Percentiles rank a stretch among this genome's conserved stretches.
phyloP scores from a whole-genome alignment of 129 eudicot genomes.

The Helichrysum umbraculigerum region DNA sequence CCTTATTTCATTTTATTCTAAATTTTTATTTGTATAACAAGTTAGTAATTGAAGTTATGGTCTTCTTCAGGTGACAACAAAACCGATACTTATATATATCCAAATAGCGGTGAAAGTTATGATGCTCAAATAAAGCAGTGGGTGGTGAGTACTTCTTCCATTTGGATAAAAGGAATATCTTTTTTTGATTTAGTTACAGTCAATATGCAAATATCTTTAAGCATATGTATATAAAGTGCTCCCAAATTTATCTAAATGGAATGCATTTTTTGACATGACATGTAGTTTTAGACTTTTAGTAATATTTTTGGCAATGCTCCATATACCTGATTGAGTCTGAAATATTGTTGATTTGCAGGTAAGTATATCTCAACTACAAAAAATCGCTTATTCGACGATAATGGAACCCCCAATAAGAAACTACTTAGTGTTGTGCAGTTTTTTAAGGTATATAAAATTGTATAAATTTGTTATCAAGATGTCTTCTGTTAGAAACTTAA shows the following conservation, averaged over 20 bases:
- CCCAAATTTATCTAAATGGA: neutral
- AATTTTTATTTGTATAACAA: neutral
- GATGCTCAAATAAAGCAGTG: conserved; percentile 65
- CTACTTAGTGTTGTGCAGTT: too few relatives aligned
- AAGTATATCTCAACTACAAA: too few relatives aligned
- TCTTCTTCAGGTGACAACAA: conserved; percentile 57
- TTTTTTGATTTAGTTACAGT: neutral
- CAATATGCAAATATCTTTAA: neutral
- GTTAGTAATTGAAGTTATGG: conserved; percentile 10
- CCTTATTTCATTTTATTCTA: neutral
- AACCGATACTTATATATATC: conserved; percentile 77
- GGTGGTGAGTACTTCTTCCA: conserved; percentile 57
- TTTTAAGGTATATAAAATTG: too few relatives aligned
- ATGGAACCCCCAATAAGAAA: too few relatives aligned
- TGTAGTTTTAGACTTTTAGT: neutral
- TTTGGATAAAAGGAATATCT: neutral
- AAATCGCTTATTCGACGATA: too few relatives aligned
- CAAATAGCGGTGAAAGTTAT: conserved; percentile 79
- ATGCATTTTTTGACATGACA: neutral
- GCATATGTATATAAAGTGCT: neutral
- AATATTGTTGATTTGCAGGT: too few relatives aligned
- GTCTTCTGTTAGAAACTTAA: too few relatives aligned
- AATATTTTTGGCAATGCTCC: neutral
- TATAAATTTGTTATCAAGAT: too few relatives aligned
- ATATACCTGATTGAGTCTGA: too few relatives aligned